Base-by-base conservation (phyloP, 2,329 filamentous ascomycete species). In the Aspergillus sp. region DNA sequence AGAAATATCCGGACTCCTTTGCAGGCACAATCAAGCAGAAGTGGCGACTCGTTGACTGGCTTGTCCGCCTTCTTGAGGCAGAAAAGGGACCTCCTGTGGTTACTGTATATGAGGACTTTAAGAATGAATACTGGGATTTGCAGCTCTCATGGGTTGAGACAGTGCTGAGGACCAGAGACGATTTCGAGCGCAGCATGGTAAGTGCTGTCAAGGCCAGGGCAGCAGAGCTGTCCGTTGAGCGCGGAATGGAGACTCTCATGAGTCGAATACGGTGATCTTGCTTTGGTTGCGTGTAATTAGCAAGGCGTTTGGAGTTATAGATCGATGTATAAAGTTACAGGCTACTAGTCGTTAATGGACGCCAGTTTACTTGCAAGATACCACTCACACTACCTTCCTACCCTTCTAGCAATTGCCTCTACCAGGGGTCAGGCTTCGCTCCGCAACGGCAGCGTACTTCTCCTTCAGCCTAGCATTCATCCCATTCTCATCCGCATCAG, bases 101-200 rank as follows among this genome's bases (percentile, higher is more conserved):
- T 17, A 87, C 91, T 55, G 88, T 91, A 1, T 98, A 96, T 72
- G 90, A 90, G 69, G 81, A 82, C 5, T 94, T 99, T 81, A 98
- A 97, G 83, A 81, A 79, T 45, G 84, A 87, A 50, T 97, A 97
- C 77, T 97, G 94, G 91, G 95, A 99, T 78, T 82, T 98, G 74
- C 92, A 96, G 76, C 89, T 98, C 62, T 90, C 89, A 50, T 99
- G 95, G 95, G 93, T 99, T 7, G 96, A 99, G 82, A 90, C 91
- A 7, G 94, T 97, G 52, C 75, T 99, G 66, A 85, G 93, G 68
- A 84, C 88, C 1, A 84, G 96, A 68, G 95, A 99, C 77, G 95
- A 99, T 80, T 98, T 96, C 79, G 95, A 98, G 77, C 84, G 94
- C 68, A 85, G 87, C 63, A 92, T 98, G 91, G 78, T 98, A 66